Evolutionary conservation across 225 moss, liverwort and hornwort genomes (phyloP), one percentile per base, ranked within the genome.

Genomic region (Sphagnum tenellum): DNA sequence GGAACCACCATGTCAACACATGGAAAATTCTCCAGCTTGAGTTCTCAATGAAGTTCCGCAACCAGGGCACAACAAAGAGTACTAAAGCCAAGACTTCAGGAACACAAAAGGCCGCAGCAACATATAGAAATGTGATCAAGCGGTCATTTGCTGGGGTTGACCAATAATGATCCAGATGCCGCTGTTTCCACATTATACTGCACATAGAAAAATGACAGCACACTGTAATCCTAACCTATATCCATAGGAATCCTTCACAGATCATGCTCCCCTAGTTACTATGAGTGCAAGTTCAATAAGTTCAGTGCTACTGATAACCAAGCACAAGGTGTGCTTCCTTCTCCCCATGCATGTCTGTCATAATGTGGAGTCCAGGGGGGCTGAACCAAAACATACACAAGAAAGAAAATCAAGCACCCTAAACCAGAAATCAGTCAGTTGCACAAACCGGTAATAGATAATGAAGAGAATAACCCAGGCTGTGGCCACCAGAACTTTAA

Each of bases 1-100:
- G 93, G 71, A 99, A 99, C 98, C 98, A 99, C 98, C 98, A 99
- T 29, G 90, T 93, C 45, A 84, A 57, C 12, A 80, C 44, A 56
- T 85, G 77, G 68, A 93, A 86, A 47, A 88, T 50, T 82, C 78
- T 86, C 86, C 89, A 99, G 59, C 84, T 86, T 6, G 90, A 84
- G 48, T 75, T 91, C 56, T 99, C 98, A 70, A 93, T 11, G 63
- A 79, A 81, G 73, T 99, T 93, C 56, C 90, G 89, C 68, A 93
- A 76, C 64, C 86, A 99, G 2, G 98, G 98, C 14, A 93, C 82
- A 64, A 99, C 86, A 64, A 90, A 93, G 9, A 99, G 81, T 45
- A 84, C 71, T 72, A 90, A 73, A 29, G 90, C 93, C 57, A 99
- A 57, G 29, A 64, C 98, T 74, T 99, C 98, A 60, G 98, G 98